These are phyloP conservation scores for Cyclotella cryptica DNA, from an alignment of 108 stramenopile species.

Conservation along the genomic window DNA sequence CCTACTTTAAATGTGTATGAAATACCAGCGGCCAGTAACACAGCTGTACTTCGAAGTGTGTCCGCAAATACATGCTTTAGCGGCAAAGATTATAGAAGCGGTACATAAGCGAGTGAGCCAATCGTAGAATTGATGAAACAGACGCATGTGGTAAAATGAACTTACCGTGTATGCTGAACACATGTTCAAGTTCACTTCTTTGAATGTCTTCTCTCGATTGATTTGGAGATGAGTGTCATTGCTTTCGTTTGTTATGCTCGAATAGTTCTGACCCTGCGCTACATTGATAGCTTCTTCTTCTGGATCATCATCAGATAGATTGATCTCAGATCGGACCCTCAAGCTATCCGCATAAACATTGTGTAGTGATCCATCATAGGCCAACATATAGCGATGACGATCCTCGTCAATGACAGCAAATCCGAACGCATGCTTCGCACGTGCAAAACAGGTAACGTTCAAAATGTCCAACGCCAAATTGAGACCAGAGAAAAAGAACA, in stretches of 20 bases:
- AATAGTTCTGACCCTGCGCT: constrained; percentile 13
- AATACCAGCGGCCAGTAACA: constrained; percentile 67
- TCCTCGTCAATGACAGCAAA: constrained; percentile 55
- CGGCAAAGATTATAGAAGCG: not conserved
- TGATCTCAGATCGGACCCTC: constrained; percentile 24
- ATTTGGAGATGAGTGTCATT: constrained; percentile 19
- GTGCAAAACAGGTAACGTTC: constrained; percentile 81
- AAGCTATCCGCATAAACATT: constrained; percentile 45
- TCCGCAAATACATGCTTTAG: constrained; percentile 84
- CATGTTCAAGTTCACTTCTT: constrained; percentile 78
- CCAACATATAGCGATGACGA: constrained; percentile 49
- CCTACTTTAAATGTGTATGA: constrained; percentile 57
- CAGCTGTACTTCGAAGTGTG: constrained; percentile 80
- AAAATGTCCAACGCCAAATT: constrained; percentile 78
- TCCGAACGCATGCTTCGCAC: constrained; percentile 67
- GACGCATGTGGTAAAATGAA: constrained; percentile 6
- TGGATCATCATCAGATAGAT: constrained; percentile 28
- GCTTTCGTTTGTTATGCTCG: constrained; percentile 30
- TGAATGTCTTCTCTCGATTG: constrained; percentile 20
- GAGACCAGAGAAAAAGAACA: constrained; percentile 75
- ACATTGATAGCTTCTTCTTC: constrained; percentile 23
- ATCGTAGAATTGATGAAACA: not conserved
- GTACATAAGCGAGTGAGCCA: not conserved
- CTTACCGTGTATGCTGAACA: constrained; percentile 86
- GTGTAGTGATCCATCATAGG: constrained; percentile 49